Conservation (phyloP, 2,329 filamentous ascomycete genomes). For the Fusarium sp. region DNA sequence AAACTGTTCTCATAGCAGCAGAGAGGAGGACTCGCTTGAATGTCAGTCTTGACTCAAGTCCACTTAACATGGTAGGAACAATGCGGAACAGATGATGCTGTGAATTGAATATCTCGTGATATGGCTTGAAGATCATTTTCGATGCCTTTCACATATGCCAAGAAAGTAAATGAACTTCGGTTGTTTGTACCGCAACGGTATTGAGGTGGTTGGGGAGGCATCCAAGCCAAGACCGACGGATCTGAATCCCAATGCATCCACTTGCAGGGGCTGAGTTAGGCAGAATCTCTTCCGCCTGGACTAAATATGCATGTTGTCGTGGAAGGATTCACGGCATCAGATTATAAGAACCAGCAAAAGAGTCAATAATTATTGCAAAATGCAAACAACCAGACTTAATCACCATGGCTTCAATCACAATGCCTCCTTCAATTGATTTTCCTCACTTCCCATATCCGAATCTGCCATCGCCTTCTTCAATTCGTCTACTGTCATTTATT, state of each 20-base stretch:
- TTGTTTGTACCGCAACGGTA: no score
- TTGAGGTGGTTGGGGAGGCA: no score
- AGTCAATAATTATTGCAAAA: not conserved
- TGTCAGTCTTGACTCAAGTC: no score
- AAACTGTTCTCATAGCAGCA: no score
- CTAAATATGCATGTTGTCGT: not conserved
- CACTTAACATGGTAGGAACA: no score
- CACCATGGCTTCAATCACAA: not conserved
- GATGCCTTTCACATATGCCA: no score
- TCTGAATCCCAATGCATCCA: not conserved
- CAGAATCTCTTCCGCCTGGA: not conserved
- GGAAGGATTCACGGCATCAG: not conserved
- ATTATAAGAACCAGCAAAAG: not conserved
- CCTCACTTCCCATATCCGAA: not conserved
- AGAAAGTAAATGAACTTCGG: no score
- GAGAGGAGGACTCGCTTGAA: accelerated
- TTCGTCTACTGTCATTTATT: constrained; percentile 5
- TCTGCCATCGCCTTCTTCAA: not conserved
- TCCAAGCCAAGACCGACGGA: no score
- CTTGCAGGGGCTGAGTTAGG: not conserved
- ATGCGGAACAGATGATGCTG: no score
- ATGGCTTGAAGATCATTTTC: no score
- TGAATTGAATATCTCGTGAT: no score
- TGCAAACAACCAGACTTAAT: accelerated
- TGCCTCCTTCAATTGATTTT: not conserved